These are phyloP conservation scores for Magnolia officinalis DNA, from an alignment of 164 flowering plant species.

Conservation along the genomic window DNA sequence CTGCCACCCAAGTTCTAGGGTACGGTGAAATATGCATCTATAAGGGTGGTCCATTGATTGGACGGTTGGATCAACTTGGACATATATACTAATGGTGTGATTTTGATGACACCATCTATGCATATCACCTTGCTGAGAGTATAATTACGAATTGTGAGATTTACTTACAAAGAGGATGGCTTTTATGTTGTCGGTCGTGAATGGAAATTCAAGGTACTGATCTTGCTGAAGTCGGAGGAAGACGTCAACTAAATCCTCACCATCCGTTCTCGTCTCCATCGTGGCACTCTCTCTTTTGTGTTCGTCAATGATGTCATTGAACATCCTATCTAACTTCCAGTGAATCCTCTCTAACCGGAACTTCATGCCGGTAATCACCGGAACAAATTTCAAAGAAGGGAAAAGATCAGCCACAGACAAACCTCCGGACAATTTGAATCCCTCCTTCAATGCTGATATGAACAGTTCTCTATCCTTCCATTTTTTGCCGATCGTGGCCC, in stretches of 20 bases:
- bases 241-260: conserved; percentile 14
- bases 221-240: conserved; percentile 4
- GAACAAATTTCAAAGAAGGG: conserved; percentile 4
- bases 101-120: background rate
- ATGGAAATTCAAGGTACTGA: conserved; percentile 3
- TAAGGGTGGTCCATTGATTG: background rate
- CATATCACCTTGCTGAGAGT: too few species aligned
- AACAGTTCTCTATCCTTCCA: conserved; percentile 19
- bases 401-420: conserved; percentile 7
- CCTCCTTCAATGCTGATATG: conserved; percentile 6
- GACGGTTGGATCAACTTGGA: background rate
- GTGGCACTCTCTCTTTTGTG: background rate
- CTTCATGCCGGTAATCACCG: background rate
- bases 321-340: conserved; percentile 2
- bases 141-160: background rate
- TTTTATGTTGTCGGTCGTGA: conserved; percentile 4
- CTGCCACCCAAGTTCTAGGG: background rate
- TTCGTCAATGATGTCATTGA: background rate
- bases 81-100: background rate
- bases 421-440: conserved; percentile 6
- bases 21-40: background rate
- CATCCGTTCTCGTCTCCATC: background rate
- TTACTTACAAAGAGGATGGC: conserved; percentile 5
- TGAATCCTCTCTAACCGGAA: background rate
- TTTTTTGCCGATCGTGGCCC: conserved; percentile 22